Percentiles rank a stretch among this genome's conserved stretches.
phyloP scores from a whole-genome alignment of 495 filamentous ascomycete species.

The Immersiella caudata region DNA sequence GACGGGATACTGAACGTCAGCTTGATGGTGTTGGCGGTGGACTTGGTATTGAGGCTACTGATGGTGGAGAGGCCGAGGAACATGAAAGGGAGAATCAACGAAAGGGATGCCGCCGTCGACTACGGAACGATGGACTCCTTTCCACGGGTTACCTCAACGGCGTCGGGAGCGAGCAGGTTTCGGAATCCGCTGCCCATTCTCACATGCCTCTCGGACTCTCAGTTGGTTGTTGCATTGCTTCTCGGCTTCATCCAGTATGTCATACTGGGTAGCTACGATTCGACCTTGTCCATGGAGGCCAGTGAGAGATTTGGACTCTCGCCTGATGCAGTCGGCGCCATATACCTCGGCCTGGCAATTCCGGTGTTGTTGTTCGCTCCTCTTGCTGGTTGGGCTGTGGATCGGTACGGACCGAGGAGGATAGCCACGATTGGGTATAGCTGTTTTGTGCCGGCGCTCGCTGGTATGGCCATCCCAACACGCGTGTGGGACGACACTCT shows the following conservation, averaged over 20 bases:
- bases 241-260: slow-evolving; percentile 19
- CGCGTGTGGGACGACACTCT: neutral
- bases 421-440: slow-evolving; percentile 13
- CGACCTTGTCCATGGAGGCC: slow-evolving; percentile 15
- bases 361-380: slow-evolving; percentile 6
- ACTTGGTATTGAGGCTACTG: slow-evolving; percentile 17
- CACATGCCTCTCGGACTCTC: slow-evolving; percentile 15
- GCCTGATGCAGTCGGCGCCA: slow-evolving; percentile 12
- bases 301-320: slow-evolving; percentile 2
- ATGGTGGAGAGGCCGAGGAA: slow-evolving; percentile 19
- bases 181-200: slow-evolving; percentile 15
- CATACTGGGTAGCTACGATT: slow-evolving; percentile 17
- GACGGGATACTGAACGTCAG: slow-evolving; percentile 18
- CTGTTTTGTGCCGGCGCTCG: slow-evolving; percentile 7
- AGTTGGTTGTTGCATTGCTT: slow-evolving; percentile 13
- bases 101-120: neutral
- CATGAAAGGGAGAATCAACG: neutral
- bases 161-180: neutral
- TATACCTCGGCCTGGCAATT: slow-evolving; percentile 16
- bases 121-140: neutral
- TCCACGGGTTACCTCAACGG: neutral
- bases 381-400: slow-evolving; percentile 18
- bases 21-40: slow-evolving; percentile 13
- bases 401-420: slow-evolving; percentile 13
- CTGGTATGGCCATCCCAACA: neutral